Base-by-base conservation (phyloP, 2,329 filamentous ascomycete genomes). In the Aschersonia sp. region DNA sequence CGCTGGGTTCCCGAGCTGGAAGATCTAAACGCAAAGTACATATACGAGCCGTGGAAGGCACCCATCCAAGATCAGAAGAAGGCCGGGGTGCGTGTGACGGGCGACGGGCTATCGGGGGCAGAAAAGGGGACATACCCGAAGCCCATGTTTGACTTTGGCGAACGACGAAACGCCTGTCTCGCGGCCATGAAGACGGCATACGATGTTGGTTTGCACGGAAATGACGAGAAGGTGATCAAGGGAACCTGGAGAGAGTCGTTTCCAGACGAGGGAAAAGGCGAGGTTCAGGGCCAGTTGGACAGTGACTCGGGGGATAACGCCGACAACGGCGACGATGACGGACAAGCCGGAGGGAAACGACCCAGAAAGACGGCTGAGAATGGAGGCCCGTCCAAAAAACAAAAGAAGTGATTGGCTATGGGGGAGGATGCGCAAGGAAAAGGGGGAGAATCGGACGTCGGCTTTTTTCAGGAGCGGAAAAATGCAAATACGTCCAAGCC, bases 1-100 rank as follows among this genome's bases (percentile, higher is more conserved):
- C 69, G 66, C 40, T 88, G 77, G 62, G 75, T 84, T 0, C 83
- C 84, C 0, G 84, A 88, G 60, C 64, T 88, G 40, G 68, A 64
- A 49, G 56, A 70, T 0, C 69, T 83, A 51, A 71, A 80, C 11
- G 72, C 73, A 47, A 87, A 83, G 61, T 86, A 76, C 56, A 86
- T 89, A 32, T 89, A 87, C 54, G 84, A 89, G 67, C 84, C 84
- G 5, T 85, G 83, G 79, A 87, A 82, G 58, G 82, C 83, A 41
- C 79, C 79, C 2, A 70, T 81, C 40, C 64, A 63, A 22, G 83
- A 87, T 48, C 79, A 86, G 65, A 83, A 77, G 59, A 78, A 73
- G 56, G 84, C 83, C 48, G 76, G 79, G 0, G 81, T 84, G 46
- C 58, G 75, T 14, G 65, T 85, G 47, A 73, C 68, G 43, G 78